Conservation (phyloP, 2,329 filamentous ascomycete species). For the Alternaria sp. region DNA sequence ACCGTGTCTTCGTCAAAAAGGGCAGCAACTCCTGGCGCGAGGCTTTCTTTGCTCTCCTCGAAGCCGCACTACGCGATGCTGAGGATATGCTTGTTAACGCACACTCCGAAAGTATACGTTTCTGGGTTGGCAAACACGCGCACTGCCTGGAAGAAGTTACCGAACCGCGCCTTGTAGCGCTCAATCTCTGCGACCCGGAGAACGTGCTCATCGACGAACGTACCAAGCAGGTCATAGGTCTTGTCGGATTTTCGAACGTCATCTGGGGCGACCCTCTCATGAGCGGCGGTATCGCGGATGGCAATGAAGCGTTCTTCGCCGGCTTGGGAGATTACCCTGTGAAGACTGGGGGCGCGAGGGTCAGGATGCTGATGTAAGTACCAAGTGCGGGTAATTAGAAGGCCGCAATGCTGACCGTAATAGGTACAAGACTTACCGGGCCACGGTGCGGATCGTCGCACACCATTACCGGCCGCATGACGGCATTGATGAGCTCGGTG, state of each 20-base stretch:
- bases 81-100: conserved; percentile 65
- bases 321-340: conserved; percentile 51
- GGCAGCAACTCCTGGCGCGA: conserved; percentile 61
- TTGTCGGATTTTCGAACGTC: conserved; percentile 61
- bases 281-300: conserved; percentile 53
- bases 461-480: conserved; percentile 54
- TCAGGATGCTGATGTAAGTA: conserved; percentile 53
- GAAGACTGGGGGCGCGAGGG: conserved; percentile 37
- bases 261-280: conserved; percentile 65
- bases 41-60: conserved; percentile 60
- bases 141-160: conserved; percentile 58
- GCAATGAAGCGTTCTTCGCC: conserved; percentile 51
- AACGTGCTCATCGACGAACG: conserved; percentile 60
- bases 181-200: conserved; percentile 56
- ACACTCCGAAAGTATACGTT: conserved; percentile 62
- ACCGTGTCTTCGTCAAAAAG: conserved; percentile 54
- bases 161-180: conserved; percentile 58
- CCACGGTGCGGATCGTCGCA: conserved; percentile 51
- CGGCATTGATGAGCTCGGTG: conserved; percentile 51
- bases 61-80: conserved; percentile 61
- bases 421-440: conserved; percentile 56
- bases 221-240: conserved; percentile 56
- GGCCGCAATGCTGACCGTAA: conserved; percentile 7
- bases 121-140: conserved; percentile 54
- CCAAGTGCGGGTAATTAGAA: background rate